Percentiles rank a stretch among this genome's conserved stretches.
These are phyloP conservation scores for Lineolata rhizophorae DNA, from an alignment of 495 filamentous ascomycete genomes.

Conservation along the genomic window DNA sequence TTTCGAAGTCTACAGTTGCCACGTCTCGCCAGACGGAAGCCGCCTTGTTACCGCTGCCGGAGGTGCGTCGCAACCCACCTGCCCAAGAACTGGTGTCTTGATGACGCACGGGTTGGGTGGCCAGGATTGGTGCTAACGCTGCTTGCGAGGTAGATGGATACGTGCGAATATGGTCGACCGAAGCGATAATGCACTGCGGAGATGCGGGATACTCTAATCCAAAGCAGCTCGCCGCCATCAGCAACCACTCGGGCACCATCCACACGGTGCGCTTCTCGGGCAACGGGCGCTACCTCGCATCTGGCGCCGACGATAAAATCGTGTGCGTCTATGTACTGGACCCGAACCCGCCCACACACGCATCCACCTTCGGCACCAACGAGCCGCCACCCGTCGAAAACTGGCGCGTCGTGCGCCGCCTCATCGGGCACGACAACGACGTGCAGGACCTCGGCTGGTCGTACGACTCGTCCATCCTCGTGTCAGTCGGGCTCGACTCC, in stretches of 20 bases:
- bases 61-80: conserved; percentile 29
- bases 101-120: no score
- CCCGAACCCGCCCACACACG: conserved; percentile 48
- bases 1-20: conserved; percentile 92
- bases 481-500: conserved; percentile 90
- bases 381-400: conserved; percentile 87
- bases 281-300: conserved; percentile 81
- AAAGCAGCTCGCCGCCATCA: conserved; percentile 89
- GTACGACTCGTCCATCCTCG: conserved; percentile 80
- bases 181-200: conserved; percentile 64
- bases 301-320: conserved; percentile 93
- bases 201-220: conserved; percentile 49
- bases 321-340: conserved; percentile 91
- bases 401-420: conserved; percentile 78
- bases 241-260: conserved; percentile 93
- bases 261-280: conserved; percentile 90
- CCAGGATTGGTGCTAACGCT: conserved; percentile 10
- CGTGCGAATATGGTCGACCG: conserved; percentile 91
- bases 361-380: conserved; percentile 65
- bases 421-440: conserved; percentile 96
- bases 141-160: conserved; percentile 61
- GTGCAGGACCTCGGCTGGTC: conserved; percentile 98
- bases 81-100: no score
- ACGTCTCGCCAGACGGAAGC: conserved; percentile 83
- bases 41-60: conserved; percentile 83